A percentile compares a stretch with the other conserved stretches of the same genome.
Conservation (phyloP, 768 basidiomycete genomes). For the Hericium coralloides region DNA sequence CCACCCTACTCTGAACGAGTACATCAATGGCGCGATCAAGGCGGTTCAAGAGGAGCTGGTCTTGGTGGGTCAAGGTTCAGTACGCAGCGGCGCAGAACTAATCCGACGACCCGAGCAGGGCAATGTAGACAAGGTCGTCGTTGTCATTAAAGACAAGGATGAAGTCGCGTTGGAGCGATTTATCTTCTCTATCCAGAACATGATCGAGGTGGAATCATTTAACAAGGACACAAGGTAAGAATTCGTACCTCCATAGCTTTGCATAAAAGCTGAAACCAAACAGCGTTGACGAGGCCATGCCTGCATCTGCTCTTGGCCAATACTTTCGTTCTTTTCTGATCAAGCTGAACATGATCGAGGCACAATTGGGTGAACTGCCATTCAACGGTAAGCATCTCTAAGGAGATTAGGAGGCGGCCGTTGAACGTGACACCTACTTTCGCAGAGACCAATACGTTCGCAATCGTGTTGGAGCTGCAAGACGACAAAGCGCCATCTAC, state of each 20-base stretch:
- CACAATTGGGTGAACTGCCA: conserved; percentile 53
- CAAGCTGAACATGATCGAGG: conserved; percentile 72
- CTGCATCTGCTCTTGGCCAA: conserved; percentile 50
- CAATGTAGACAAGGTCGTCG: conserved; percentile 65
- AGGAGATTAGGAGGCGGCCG: not conserved
- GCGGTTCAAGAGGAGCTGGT: conserved; percentile 73
- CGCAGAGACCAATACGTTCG: conserved; percentile 67
- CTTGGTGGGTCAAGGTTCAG: conserved; percentile 30
- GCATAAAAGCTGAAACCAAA: not conserved
- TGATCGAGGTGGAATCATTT: conserved; percentile 63
- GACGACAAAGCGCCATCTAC: conserved; percentile 52
- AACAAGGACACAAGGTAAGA: conserved; percentile 61
- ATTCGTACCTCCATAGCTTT: not conserved
- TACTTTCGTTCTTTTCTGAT: conserved; percentile 79
- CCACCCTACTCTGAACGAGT: conserved; percentile 82
- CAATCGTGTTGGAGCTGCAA: conserved; percentile 72
- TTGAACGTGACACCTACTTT: not conserved
- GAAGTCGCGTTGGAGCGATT: conserved; percentile 84
- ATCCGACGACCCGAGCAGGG: conserved; percentile 37
- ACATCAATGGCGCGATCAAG: conserved; percentile 81
- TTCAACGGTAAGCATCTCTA: conserved; percentile 35
- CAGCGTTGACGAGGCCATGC: conserved; percentile 69
- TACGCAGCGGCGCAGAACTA: not conserved
- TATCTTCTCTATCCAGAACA: conserved; percentile 77
- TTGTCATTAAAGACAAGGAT: conserved; percentile 78